Base-by-base conservation (phyloP, 1,139 yeast species). In the Nakaseomyces delphensis region DNA sequence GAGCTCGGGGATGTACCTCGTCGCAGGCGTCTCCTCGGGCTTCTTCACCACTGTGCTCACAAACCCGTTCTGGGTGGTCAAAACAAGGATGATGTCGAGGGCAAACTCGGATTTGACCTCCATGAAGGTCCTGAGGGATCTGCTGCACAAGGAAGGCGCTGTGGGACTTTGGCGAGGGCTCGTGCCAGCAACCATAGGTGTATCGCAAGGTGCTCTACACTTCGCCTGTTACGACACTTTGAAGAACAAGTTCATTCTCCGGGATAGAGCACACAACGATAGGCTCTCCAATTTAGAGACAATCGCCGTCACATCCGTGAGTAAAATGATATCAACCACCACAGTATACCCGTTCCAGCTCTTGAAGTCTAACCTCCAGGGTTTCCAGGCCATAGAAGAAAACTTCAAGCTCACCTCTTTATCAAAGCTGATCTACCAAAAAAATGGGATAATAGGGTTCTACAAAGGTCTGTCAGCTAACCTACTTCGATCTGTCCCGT, bases 61-160 rank as follows among this genome's bases (percentile, higher is more conserved):
- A 0, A 91, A 87, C 59, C 98, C 98, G 0, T 73, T 91, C 28
- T 91, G 98, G 98, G 97, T 91, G 25, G 86, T 91, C 32, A 91
- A 91, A 62, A 91, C 98, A 0, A 69, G 97, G 45, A 81, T 89
- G 49, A 68, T 91, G 53, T 78, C 87, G 18, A 69, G 85, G 2
- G 66, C 76, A 13, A 61, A 79, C 10, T 7, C 54, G 8, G 77
- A 79, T 48, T 94, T 94, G 0, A 33, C 37, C 16, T 33, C 37
- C 8, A 55, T 77, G 0, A 49, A 46, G 8, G 62, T 71, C 36
- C 77, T 87, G 16, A 58, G 18, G 18, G 29, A 36, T 13, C 15
- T 30, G 23, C 14, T 70, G 15, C 54, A 51, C 16, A 65, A 69
- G 1, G 95, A 87, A 60, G 96, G 97, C 0, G 28, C 79, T 0